Percentiles rank a stretch among this genome's conserved stretches.
phyloP scores from a whole-genome alignment of 352 stramenopile genomes.

The Thraustotheca clavata region DNA sequence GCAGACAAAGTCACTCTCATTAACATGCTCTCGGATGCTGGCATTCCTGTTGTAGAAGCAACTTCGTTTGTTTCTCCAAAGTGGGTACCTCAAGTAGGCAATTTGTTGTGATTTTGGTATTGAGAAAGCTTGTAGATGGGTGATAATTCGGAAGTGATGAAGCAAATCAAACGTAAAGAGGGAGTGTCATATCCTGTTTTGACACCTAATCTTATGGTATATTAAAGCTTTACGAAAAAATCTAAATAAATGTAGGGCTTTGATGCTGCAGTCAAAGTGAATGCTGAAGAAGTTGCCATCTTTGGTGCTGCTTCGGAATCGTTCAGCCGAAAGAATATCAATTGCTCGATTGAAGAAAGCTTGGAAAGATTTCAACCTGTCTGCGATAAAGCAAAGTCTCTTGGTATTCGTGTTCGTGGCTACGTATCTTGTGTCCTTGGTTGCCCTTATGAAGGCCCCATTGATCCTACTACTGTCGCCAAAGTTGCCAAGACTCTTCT shows the following conservation, averaged over 20 bases:
- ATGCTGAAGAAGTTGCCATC: conserved; percentile 91
- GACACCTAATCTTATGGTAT: conserved; percentile 90
- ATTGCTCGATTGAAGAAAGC: conserved; percentile 94
- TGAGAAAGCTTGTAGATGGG: conserved; percentile 78
- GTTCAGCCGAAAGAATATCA: conserved; percentile 96
- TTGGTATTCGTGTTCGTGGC: conserved; percentile 86
- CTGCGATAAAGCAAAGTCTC: conserved; percentile 61
- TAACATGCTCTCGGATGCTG: conserved; percentile 83
- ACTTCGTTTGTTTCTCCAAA: conserved; percentile 95
- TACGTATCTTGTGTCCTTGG: conserved; percentile 94
- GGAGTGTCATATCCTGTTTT: conserved; percentile 87
- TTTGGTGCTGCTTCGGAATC: conserved; percentile 93
- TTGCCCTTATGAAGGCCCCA: conserved; percentile 92
- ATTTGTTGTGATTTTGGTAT: not conserved
- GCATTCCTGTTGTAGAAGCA: conserved; percentile 86
- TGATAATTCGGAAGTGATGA: conserved; percentile 86
- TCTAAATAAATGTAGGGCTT: conserved; percentile 50
- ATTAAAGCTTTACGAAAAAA: not conserved
- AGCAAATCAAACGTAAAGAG: conserved; percentile 58
- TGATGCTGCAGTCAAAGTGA: conserved; percentile 68
- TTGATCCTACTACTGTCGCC: conserved; percentile 78
- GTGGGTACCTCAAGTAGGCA: conserved; percentile 89
- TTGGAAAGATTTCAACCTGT: conserved; percentile 89
- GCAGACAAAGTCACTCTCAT: conserved; percentile 89
- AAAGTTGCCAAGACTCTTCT: conserved; percentile 73